Evolutionary conservation across 2,329 filamentous ascomycete genomes (phyloP), one percentile per base, ranked within the genome.

Genomic region (Hymenoscyphus scutula): DNA sequence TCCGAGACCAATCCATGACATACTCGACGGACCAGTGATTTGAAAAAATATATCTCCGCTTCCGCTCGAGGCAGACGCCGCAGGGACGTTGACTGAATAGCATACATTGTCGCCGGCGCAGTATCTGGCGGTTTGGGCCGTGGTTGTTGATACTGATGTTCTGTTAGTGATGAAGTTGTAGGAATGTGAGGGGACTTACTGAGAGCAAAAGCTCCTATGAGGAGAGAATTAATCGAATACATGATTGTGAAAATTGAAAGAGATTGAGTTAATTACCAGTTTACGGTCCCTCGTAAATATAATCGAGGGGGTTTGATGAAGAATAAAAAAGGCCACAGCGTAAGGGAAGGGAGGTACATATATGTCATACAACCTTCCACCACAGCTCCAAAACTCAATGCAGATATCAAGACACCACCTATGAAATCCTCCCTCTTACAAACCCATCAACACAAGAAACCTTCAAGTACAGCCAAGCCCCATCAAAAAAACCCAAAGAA

Each of bases 41-140:
- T 84, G 82, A 69, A 87, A 81, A 73, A 79, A 87, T 59, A 87
- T 81, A 64, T 85, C 81, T 25, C 84, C 83, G 37, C 68, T 76
- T 13, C 80, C 80, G 23, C 78, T 80, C 2, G 76, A 78, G 1
- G 80, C 80, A 4, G 83, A 85, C 30, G 74, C 71, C 27, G 79
- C 72, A 2, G 84, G 84, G 6, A 87, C 79, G 70, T 83, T 85
- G 65, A 87, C 75, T 10, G 76, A 75, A 69, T 79, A 85, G 56
- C 67, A 72, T n/a, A 72, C 66, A 27, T 60, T 63, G 11, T 60
- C 60, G 32, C 58, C 53, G 1, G 68, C 53, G 56, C 70, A 71
- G 27, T 68, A 66, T 27, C 67, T 64, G 15, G 53, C 66, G 62
- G 55, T 66, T 60, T 69, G 65, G 10, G 70, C 67, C 54, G 58